phyloP scores from a whole-genome alignment of 208 protist species.

The Trichomonas vaginalis region DNA sequence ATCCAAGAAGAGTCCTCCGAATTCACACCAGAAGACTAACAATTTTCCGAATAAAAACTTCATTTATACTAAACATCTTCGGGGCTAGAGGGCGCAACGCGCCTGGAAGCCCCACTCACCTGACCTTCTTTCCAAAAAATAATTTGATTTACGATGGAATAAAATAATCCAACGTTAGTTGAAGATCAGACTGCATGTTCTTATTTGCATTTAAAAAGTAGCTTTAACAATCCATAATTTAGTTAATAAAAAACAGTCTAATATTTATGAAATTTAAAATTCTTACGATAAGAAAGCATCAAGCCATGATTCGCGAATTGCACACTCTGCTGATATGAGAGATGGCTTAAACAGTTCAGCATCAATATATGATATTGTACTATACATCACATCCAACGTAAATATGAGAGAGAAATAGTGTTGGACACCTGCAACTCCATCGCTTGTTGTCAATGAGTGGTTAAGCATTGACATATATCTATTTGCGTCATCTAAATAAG shows the following conservation, averaged over 20 bases:
- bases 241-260: not conserved
- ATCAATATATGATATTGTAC: not conserved
- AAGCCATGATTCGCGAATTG: not conserved
- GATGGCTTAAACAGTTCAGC: not conserved
- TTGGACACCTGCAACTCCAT: not conserved
- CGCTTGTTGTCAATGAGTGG: not conserved
- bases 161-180: too few relatives aligned
- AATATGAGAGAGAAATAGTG: not conserved
- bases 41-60: too few relatives aligned
- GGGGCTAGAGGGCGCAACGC: too few relatives aligned
- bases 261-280: too few relatives aligned
- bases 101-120: too few relatives aligned
- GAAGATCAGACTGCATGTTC: too few relatives aligned
- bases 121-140: too few relatives aligned
- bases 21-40: too few relatives aligned
- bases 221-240: not conserved
- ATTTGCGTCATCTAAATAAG: not conserved
- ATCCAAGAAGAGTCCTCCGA: too few relatives aligned
- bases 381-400: not conserved
- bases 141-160: too few relatives aligned
- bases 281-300: not conserved
- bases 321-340: not conserved
- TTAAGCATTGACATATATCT: not conserved
- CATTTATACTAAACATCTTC: too few relatives aligned
- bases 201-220: not conserved